These are phyloP conservation scores for Hibiscus tridactylites DNA, from an alignment of 345 rosid genomes.

Conservation along the genomic window DNA sequence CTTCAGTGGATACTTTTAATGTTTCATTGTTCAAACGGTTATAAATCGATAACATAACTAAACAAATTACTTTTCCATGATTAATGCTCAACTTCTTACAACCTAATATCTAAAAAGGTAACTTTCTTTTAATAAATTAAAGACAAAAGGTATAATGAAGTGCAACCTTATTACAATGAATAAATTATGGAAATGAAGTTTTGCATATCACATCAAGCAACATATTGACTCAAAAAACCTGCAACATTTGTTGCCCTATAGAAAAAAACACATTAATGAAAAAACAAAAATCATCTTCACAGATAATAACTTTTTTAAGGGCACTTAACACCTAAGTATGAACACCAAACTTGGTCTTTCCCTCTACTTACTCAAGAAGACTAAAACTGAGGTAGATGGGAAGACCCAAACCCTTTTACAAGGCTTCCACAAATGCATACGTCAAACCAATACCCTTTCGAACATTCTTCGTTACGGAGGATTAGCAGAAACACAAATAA, in stretches of 20 bases:
- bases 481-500: conserved; percentile 80
- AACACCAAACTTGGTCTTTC: neutral
- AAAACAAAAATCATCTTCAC: neutral
- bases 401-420: neutral
- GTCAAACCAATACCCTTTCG: neutral
- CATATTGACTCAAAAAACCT: neutral
- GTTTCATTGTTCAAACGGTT: no score
- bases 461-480: neutral
- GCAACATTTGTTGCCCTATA: neutral
- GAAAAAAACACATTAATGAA: neutral
- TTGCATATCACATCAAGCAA: neutral
- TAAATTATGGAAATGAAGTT: conserved; percentile 1
- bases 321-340: neutral
- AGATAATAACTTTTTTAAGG: neutral
- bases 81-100: no score
- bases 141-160: no score
- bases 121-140: neutral
- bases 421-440: neutral
- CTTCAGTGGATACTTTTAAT: no score
- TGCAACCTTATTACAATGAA: neutral
- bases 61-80: no score
- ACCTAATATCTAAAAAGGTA: no score
- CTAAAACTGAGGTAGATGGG: neutral
- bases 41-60: no score
- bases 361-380: neutral